Evolutionary conservation across 139 green algal genomes (phyloP).

Genomic region (Micractinium conductrix): DNA sequence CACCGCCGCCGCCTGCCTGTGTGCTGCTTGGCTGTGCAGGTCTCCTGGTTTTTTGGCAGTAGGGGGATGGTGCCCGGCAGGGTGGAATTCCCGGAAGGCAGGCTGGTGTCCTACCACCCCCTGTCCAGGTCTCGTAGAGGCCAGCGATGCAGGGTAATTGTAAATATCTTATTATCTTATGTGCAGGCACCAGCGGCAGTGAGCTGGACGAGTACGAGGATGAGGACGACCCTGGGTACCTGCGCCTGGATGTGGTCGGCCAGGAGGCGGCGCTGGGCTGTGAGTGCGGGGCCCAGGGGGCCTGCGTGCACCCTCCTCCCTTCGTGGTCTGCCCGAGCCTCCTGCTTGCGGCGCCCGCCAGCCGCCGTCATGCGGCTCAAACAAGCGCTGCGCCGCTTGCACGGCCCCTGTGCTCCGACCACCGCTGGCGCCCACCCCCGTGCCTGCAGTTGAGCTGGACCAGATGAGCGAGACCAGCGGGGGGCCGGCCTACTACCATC

Average conservation of each 20-base stretch:
- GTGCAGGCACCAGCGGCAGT: background rate
- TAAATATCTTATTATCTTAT: background rate
- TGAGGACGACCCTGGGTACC: conserved; percentile 77
- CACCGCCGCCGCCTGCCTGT: background rate
- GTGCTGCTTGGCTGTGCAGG: no score
- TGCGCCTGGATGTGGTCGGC: conserved; percentile 48
- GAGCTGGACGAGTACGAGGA: conserved; percentile 77
- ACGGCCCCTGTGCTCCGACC: background rate
- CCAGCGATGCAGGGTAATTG: no score
- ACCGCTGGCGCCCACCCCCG: background rate
- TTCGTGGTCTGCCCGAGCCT: background rate
- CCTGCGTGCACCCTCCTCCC: background rate
- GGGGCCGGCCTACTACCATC: background rate
- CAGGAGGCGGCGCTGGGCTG: conserved; percentile 34
- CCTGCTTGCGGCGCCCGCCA: background rate
- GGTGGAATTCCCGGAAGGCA: no score
- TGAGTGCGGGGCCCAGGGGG: background rate
- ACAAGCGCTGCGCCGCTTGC: background rate
- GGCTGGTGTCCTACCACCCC: no score
- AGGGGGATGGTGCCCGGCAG: no score
- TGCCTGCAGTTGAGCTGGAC: conserved; percentile 26
- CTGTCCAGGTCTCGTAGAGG: no score
- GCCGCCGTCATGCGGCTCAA: background rate
- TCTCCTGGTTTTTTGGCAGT: no score
- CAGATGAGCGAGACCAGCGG: conserved; percentile 17